Percentiles rank a stretch among this genome's conserved stretches.
phyloP scores from a whole-genome alignment of 164 flowering plant genomes.

The Liriodendron chinense region DNA sequence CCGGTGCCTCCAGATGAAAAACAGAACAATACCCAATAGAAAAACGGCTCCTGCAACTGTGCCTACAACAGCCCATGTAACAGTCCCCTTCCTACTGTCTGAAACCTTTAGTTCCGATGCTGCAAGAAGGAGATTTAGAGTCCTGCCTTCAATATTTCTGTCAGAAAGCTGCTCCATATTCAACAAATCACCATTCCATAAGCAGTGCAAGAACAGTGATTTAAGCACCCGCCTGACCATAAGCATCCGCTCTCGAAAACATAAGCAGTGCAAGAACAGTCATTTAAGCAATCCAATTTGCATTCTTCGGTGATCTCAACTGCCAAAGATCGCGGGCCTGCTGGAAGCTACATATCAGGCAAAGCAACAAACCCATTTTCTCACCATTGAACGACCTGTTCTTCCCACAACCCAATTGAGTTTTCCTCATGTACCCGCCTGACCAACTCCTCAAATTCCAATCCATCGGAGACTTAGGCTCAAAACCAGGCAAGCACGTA shows the following conservation, averaged over 20 bases:
- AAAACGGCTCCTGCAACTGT: constrained; percentile 11
- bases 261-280: too few species aligned
- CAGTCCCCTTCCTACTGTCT: constrained; percentile 9
- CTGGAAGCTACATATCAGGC: background rate
- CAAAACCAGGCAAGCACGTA: constrained; percentile 13
- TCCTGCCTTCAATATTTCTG: constrained; percentile 9
- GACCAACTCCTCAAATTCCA: constrained; percentile 13
- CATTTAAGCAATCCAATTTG: constrained; percentile 17
- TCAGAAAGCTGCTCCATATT: constrained; percentile 4
- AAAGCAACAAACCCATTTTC: background rate
- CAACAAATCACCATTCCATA: constrained; percentile 18
- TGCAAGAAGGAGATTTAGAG: background rate
- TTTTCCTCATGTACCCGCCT: constrained; percentile 7
- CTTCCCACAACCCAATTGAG: background rate
- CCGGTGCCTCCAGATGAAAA: constrained; percentile 7
- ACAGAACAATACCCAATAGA: constrained; percentile 11
- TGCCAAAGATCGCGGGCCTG: background rate
- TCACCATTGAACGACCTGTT: background rate
- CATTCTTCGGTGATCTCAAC: background rate
- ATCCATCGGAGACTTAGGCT: constrained; percentile 1
- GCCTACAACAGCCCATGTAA: constrained; percentile 18
- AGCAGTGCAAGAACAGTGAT: constrained; percentile 16
- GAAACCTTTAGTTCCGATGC: background rate
- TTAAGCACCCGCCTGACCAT: too few species aligned
- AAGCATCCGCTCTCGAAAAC: too few species aligned